phyloP scores from a whole-genome alignment of 768 basidiomycete genomes.

The Phaffia tasmanica region DNA sequence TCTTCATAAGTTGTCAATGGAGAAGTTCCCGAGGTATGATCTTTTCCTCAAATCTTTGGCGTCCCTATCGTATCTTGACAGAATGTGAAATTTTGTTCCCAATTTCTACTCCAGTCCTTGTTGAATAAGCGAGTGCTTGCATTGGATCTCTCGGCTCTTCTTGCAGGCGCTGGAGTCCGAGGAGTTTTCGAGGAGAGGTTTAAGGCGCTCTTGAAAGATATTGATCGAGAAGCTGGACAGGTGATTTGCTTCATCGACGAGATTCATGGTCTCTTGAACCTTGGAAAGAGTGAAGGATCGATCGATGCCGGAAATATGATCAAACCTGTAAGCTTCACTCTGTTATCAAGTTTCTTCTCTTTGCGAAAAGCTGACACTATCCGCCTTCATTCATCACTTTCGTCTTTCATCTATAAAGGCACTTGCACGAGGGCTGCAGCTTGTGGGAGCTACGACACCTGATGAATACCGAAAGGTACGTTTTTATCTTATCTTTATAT shows the following conservation, averaged over 20 bases:
- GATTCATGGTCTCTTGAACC: constrained; percentile 74
- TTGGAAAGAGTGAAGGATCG: constrained; percentile 72
- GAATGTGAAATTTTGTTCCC: background rate
- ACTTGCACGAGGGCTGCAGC: constrained; percentile 70
- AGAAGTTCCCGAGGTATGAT: constrained; percentile 72
- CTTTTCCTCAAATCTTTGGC: background rate
- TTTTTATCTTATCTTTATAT: constrained; percentile 19
- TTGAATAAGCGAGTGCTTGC: constrained; percentile 79
- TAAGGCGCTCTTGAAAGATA: constrained; percentile 77
- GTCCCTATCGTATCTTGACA: background rate
- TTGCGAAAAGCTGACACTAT: constrained; percentile 45
- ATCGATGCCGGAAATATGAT: constrained; percentile 60
- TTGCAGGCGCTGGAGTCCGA: constrained; percentile 82
- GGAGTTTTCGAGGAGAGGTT: constrained; percentile 92
- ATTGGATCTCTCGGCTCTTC: constrained; percentile 67
- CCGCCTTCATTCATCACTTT: background rate
- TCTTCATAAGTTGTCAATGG: constrained; percentile 53
- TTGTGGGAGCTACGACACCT: constrained; percentile 78
- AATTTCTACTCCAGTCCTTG: constrained; percentile 49
- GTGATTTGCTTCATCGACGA: constrained; percentile 92
- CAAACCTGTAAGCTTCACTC: constrained; percentile 16
- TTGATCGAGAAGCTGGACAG: constrained; percentile 61
- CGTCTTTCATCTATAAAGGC: constrained; percentile 58
- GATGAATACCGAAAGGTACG: constrained; percentile 42
- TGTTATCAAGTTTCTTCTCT: background rate